A percentile compares a stretch with the other conserved stretches of the same genome.
These are phyloP conservation scores for Triticum aestivum DNA, from an alignment of 176 grass and related monocot genomes.

Conservation along the genomic window DNA sequence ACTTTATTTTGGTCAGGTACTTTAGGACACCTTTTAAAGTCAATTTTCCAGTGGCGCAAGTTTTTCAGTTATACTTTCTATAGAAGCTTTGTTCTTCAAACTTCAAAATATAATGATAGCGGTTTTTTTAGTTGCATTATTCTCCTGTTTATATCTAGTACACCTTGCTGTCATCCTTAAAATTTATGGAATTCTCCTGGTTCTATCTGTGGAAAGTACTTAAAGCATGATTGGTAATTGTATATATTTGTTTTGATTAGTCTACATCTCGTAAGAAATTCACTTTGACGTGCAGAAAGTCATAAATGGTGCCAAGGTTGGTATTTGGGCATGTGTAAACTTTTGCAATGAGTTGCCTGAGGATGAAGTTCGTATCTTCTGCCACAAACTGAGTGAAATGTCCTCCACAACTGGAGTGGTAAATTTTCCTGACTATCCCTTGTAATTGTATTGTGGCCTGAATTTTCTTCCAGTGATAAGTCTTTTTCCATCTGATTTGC, in stretches of 20 bases:
- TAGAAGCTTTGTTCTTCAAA: background rate
- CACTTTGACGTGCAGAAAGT: slow-evolving; percentile 39
- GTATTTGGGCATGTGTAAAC: slow-evolving; percentile 30
- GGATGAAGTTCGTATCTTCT: background rate
- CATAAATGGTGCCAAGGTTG: slow-evolving; percentile 23
- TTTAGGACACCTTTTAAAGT: background rate
- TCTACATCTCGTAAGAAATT: background rate
- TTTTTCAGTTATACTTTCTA: background rate
- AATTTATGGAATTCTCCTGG: background rate
- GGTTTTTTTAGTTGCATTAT: background rate
- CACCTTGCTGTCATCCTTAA: background rate
- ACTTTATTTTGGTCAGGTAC: background rate
- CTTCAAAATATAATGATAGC: background rate
- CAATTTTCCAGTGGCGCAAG: background rate
- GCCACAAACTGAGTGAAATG: background rate
- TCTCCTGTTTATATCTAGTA: background rate
- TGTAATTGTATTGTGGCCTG: background rate
- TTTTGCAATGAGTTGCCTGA: background rate
- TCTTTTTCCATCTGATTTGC: slow-evolving; percentile 2
- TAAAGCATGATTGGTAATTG: background rate
- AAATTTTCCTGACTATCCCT: background rate
- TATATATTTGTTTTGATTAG: background rate
- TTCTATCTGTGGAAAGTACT: background rate
- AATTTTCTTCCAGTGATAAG: background rate
- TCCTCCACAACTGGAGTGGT: slow-evolving; percentile 35